Base-by-base conservation (phyloP, 192 early-diverging fungal species). In the Backusella mclennaniae region DNA sequence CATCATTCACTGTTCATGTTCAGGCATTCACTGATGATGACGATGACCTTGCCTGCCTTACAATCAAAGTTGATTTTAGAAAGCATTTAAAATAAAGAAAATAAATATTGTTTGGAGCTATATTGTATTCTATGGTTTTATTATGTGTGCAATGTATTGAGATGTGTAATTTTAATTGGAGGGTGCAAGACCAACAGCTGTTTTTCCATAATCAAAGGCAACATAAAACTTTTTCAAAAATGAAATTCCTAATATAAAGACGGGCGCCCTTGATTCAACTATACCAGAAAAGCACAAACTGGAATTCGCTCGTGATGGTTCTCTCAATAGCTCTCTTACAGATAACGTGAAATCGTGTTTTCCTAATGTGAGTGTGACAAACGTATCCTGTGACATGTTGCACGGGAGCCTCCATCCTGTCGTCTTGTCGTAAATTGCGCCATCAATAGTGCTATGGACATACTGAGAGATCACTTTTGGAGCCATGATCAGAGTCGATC, bases 401-500 rank as follows among this genome's bases (percentile, higher is more conserved):
- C 86, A 87, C 31, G 86, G 86, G 26, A 87, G n/a, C 26, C 66
- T 73, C 84, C 83, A 87, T 1, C 86, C 84, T 31, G 72, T 71
- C 11, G 35, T 11, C 2, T 14, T 11, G 21, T 36, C 38, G n/a
- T 73, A 49, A 0, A 73, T n/a, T 35, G 87, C 76, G 11, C 82
- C 80, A 0, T 80, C 79, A 36, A 90, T 87, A 6, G 26, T 66
- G 6, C 53, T 49, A 73, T 90, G 87, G 29, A 90, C 78, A 59
- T 67, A 67, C 1, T 82, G 59, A 0, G 84, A 71, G 15, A 85
- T 73, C 0, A 36, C 63, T 8, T 77, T 23, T 4, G 89, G 87
- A 0, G 85, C 63, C 79, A 93, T 73, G 59, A 88, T 76, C 1
- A 87, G 73, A 4, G 88, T 85, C n/a, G 89, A 88, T 11, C 89